These are phyloP conservation scores for Annulohypoxylon truncatum DNA, from an alignment of 2,329 filamentous ascomycete genomes.

Conservation along the genomic window DNA sequence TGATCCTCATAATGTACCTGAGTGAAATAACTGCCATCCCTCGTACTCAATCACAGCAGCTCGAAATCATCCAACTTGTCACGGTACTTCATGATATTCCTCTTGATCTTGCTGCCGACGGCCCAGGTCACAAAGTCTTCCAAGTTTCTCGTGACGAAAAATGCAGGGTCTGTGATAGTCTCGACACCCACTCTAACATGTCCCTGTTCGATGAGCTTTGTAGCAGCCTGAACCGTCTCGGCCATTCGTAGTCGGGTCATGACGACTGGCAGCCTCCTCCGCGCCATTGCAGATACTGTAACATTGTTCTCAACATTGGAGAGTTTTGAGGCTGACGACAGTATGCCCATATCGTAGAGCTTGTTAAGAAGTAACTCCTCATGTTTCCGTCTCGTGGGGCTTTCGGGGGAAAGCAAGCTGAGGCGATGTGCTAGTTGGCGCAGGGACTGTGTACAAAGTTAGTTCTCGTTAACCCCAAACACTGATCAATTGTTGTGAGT, in stretches of 20 bases:
- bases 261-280: slow-evolving; percentile 85
- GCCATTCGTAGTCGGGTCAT: slow-evolving; percentile 94
- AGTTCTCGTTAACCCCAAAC: background rate
- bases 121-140: slow-evolving; percentile 98
- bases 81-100: slow-evolving; percentile 92
- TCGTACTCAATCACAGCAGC: slow-evolving; percentile 66
- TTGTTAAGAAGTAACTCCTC: slow-evolving; percentile 91
- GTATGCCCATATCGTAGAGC: slow-evolving; percentile 89
- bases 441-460: slow-evolving; percentile 68
- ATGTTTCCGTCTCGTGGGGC: slow-evolving; percentile 81
- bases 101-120: slow-evolving; percentile 96
- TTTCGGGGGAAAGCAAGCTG: slow-evolving; percentile 82
- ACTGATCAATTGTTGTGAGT: background rate
- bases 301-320: slow-evolving; percentile 88
- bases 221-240: slow-evolving; percentile 85
- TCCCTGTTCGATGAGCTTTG: slow-evolving; percentile 91
- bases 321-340: slow-evolving; percentile 80
- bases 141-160: slow-evolving; percentile 86
- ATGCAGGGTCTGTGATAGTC: slow-evolving; percentile 89
- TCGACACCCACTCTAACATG: slow-evolving; percentile 93
- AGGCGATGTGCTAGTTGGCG: slow-evolving; percentile 91
- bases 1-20: background rate
- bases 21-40: background rate
- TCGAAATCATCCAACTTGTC: slow-evolving; percentile 98
- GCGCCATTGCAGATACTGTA: slow-evolving; percentile 89